Percentiles rank a stretch among this genome's conserved stretches.
Conservation (phyloP, 805 yeast species). For the Candida namnaoensis region DNA sequence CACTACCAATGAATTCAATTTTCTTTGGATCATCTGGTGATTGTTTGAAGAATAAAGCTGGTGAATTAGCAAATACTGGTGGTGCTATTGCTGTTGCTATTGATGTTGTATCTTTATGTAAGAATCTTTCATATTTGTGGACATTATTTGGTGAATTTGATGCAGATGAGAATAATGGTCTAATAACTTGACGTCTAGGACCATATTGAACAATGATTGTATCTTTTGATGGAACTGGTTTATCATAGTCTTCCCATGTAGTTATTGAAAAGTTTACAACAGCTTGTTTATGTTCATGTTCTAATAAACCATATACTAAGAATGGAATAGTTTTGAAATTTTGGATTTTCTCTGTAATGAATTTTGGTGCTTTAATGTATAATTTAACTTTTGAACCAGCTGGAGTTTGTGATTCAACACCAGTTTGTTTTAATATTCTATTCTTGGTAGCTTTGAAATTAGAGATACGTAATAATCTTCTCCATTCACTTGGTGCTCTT, state of each 20-base stretch:
- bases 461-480: constrained; percentile 60
- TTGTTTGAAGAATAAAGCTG: constrained; percentile 74
- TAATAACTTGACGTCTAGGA: constrained; percentile 74
- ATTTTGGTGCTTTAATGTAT: constrained; percentile 47
- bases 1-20: constrained; percentile 75
- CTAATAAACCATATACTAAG: constrained; percentile 63
- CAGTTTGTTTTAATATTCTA: constrained; percentile 52
- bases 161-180: constrained; percentile 78
- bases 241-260: constrained; percentile 84
- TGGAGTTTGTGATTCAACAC: constrained; percentile 31
- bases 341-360: constrained; percentile 32
- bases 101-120: constrained; percentile 66
- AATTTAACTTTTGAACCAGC: constrained; percentile 64
- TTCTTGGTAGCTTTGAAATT: constrained; percentile 73
- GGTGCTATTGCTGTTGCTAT: constrained; percentile 89
- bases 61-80: constrained; percentile 72
- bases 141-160: constrained; percentile 77
- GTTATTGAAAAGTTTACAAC: constrained; percentile 75
- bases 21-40: constrained; percentile 33
- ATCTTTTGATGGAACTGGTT: constrained; percentile 80
- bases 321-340: constrained; percentile 41
- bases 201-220: constrained; percentile 85
- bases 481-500: constrained; percentile 72
- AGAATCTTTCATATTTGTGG: constrained; percentile 75
- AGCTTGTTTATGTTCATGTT: constrained; percentile 81